Percentiles rank a stretch among this genome's conserved stretches.
These are phyloP conservation scores for Dryas alaskensis DNA, from an alignment of 306 rosid species.

Conservation along the genomic window DNA sequence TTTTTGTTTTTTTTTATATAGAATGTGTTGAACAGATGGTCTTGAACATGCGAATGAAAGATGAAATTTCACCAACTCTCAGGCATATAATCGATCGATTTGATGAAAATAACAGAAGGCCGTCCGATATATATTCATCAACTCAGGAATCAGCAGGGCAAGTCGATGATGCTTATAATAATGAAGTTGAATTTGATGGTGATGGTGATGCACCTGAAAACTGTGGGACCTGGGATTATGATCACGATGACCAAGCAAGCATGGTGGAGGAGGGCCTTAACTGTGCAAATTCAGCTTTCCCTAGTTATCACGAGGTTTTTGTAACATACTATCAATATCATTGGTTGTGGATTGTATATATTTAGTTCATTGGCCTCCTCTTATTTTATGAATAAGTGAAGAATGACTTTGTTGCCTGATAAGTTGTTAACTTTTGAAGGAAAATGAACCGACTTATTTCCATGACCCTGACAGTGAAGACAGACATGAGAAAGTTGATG, in stretches of 20 bases:
- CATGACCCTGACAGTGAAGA: slow-evolving; percentile 49
- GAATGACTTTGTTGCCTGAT: slow-evolving; percentile 23
- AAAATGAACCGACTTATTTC: slow-evolving; percentile 48
- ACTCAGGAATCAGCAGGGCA: slow-evolving; percentile 41
- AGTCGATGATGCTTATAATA: slow-evolving; percentile 32
- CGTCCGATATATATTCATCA: slow-evolving; percentile 42
- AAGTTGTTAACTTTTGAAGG: slow-evolving; percentile 42
- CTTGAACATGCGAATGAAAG: slow-evolving; percentile 53
- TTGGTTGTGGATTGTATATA: slow-evolving; percentile 7
- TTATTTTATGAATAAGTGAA: slow-evolving; percentile 7
- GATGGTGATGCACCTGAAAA: slow-evolving; percentile 41
- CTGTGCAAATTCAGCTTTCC: slow-evolving; percentile 57
- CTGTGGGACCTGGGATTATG: slow-evolving; percentile 53
- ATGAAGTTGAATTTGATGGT: slow-evolving; percentile 48
- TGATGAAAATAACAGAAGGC: slow-evolving; percentile 80
- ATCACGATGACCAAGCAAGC: slow-evolving; percentile 51
- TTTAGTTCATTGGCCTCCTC: background rate
- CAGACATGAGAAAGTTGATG: slow-evolving; percentile 66
- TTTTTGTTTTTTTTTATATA: slow-evolving; percentile 4
- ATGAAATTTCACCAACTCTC: slow-evolving; percentile 90
- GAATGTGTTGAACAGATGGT: slow-evolving; percentile 80
- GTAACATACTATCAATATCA: background rate
- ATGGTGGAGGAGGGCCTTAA: slow-evolving; percentile 46
- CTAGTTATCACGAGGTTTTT: slow-evolving; percentile 66
- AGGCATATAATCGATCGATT: slow-evolving; percentile 64